Evolutionary conservation across 192 early-diverging fungal species (phyloP).

Genomic region (Lobosporangium transversale): DNA sequence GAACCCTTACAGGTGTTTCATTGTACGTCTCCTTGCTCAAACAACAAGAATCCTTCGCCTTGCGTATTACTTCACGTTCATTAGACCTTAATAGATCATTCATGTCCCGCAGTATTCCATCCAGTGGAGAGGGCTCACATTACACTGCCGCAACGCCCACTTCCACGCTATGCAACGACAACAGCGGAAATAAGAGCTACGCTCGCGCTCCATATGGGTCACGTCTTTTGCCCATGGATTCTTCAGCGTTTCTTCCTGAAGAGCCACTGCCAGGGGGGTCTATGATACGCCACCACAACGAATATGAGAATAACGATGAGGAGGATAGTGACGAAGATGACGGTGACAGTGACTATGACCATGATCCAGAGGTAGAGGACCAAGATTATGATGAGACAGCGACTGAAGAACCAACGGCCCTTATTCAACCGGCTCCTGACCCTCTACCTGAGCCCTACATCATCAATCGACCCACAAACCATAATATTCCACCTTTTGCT

Average conservation of each 20-base stretch:
- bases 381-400: neutral
- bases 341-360: neutral
- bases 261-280: neutral
- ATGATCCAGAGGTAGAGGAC: neutral
- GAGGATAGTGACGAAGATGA: slow-evolving; percentile 6
- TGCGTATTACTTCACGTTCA: no score
- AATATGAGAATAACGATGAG: neutral
- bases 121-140: no score
- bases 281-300: neutral
- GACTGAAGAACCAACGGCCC: neutral
- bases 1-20: no score
- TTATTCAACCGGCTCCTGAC: slow-evolving; percentile 38
- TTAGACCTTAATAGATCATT: no score
- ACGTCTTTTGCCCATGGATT: slow-evolving; percentile 17
- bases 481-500: slow-evolving; percentile 29
- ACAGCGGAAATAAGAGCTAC: no score
- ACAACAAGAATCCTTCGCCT: no score
- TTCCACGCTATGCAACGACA: no score
- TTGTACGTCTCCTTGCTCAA: no score
- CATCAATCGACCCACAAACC: slow-evolving; percentile 33
- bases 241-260: slow-evolving; percentile 9
- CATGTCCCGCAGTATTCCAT: no score
- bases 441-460: slow-evolving; percentile 41
- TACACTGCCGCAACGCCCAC: no score
- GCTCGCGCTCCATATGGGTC: slow-evolving; percentile 27